Base-by-base conservation (phyloP, 805 yeast species). In the Candida sonorensis region DNA sequence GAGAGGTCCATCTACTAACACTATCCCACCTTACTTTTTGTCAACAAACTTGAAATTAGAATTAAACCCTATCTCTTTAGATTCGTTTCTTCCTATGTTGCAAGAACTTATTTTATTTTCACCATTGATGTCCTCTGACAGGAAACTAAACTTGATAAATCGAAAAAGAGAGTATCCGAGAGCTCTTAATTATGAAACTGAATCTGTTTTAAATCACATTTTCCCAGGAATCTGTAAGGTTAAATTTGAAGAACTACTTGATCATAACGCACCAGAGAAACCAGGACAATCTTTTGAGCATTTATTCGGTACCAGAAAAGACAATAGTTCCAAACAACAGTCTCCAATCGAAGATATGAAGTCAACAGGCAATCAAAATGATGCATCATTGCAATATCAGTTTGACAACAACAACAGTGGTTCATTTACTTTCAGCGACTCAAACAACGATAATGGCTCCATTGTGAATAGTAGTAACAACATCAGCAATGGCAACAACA, bases 1-100 rank as follows among this genome's bases (percentile, higher is more conserved):
- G 17, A 59, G 88, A 37, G 72, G 77, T 26, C 70, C 80, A 37
- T 78, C 84, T 13, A 61, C 78, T 0, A 62, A 68, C 27, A 69
- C 82, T 0, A 74, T 82, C 9, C 90, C 94, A 0, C 60, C 64
- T 11, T 45, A 51, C 10, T 75, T 76, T 40, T 55, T 69, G 25
- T 38, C 58, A 7, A n/a, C 9, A 10, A 57, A 62, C 13, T 22
- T 29, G 1, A 64, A 57, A 34, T 66, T 68, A 0, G 29, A 24
- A 0, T n/a, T n/a, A n/a, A n/a, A n/a, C n/a, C n/a, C n/a, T n/a
- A n/a, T n/a, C n/a, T n/a, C n/a, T n/a, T 33, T 59, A 8, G 38
- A 28, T 0, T 34, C 40, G 0, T 17, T 55, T 1, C 27, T 65
- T 6, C 64, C 65, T 3, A 42, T 59, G 1, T 31, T 66, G 1